Percentiles rank a stretch among this genome's conserved stretches.
Conservation (phyloP, 1,139 yeast genomes). For the Schizosaccharomyces versatilis region DNA sequence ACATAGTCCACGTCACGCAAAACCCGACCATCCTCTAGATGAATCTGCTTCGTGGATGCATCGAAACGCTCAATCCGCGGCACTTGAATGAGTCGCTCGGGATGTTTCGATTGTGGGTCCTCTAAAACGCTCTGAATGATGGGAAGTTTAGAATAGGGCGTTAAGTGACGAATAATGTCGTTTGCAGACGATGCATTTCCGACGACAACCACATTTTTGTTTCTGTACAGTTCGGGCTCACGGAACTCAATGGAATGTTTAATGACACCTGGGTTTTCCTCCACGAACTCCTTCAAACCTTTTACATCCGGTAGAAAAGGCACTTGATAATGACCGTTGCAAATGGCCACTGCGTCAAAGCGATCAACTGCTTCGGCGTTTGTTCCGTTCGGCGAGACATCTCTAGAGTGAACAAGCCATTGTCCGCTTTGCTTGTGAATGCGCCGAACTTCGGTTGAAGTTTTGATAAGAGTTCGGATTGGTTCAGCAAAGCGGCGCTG, state of each 20-base stretch:
- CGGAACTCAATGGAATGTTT: conserved; percentile 41
- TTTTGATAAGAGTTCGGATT: background rate
- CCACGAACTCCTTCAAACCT: conserved; percentile 32
- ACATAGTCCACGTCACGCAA: conserved; percentile 26
- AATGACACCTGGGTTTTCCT: conserved; percentile 26
- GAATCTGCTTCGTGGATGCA: conserved; percentile 19
- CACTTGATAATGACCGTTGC: conserved; percentile 27
- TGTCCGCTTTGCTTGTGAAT: background rate
- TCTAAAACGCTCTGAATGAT: conserved; percentile 17
- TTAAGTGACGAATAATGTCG: conserved; percentile 34
- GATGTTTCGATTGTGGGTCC: conserved; percentile 11
- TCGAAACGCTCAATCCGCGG: conserved; percentile 23
- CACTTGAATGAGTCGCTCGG: conserved; percentile 19
- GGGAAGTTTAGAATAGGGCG: conserved; percentile 23
- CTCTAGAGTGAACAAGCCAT: background rate
- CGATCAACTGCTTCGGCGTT: conserved; percentile 13
- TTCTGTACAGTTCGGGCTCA: conserved; percentile 25
- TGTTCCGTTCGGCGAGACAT: background rate
- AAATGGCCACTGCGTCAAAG: conserved; percentile 35
- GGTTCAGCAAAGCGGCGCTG: conserved; percentile 4
- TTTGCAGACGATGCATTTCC: conserved; percentile 45
- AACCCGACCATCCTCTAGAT: conserved; percentile 23
- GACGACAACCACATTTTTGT: conserved; percentile 29
- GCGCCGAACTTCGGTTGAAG: background rate
- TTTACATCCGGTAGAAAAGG: conserved; percentile 34